phyloP scores from a whole-genome alignment of 2,329 filamentous ascomycete species.

The Graphiopsis chlorocephala region DNA sequence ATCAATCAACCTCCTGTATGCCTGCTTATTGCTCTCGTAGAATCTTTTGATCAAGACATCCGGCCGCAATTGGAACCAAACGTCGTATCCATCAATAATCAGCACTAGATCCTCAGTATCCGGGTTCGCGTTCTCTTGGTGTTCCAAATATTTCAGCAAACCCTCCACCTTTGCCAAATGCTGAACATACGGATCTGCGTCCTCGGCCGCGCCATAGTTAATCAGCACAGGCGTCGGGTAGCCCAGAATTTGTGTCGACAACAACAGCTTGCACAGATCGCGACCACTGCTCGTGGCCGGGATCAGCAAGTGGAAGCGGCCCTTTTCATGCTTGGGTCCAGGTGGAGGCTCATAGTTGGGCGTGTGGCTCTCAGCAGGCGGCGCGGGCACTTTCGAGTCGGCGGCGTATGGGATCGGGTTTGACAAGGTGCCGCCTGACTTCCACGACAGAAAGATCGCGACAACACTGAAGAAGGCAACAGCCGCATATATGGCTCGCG shows the following conservation, averaged over 20 bases:
- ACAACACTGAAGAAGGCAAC: conserved; percentile 4
- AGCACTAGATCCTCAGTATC: conserved; percentile 59
- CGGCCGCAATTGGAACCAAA: conserved; percentile 63
- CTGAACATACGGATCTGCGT: conserved; percentile 37
- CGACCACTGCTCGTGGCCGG: conserved; percentile 47
- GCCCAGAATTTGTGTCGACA: conserved; percentile 57
- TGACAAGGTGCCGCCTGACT: conserved; percentile 5
- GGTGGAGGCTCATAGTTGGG: conserved; percentile 7
- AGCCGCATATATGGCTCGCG: conserved; percentile 10
- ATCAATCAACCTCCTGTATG: conserved; percentile 45
- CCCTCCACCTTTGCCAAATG: conserved; percentile 47
- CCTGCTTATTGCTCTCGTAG: conserved; percentile 51
- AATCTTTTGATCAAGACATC: conserved; percentile 63
- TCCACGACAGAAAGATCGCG: conserved; percentile 11
- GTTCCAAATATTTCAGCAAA: conserved; percentile 47
- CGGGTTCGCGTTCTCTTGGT: conserved; percentile 34
- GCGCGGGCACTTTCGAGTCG: not conserved
- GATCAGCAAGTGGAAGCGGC: conserved; percentile 55
- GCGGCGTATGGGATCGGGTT: conserved; percentile 10
- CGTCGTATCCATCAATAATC: conserved; percentile 61
- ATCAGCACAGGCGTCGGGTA: conserved; percentile 59
- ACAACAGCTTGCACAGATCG: conserved; percentile 56
- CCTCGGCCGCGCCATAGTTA: conserved; percentile 39
- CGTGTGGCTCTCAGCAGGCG: not conserved
- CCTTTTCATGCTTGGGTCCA: conserved; percentile 18